Conservation (phyloP, 257 asterid genomes). For the Nicotiana otophora region DNA sequence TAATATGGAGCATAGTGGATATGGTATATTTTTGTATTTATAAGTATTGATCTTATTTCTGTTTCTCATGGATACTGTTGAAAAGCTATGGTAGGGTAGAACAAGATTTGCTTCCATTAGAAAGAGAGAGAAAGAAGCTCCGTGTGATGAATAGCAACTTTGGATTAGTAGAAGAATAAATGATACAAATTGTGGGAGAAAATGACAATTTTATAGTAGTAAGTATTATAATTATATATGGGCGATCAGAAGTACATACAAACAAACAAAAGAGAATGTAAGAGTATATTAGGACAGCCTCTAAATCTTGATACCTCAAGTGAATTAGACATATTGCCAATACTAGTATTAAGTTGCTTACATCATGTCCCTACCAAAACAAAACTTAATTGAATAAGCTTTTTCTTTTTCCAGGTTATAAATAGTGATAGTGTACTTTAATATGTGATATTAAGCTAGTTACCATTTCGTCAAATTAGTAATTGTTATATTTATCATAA, state of each 20-base stretch:
- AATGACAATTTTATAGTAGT: neutral
- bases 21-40: neutral
- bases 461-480: too few species aligned
- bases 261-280: slow-evolving; percentile 14
- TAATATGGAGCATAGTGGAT: too few species aligned
- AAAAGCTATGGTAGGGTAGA: slow-evolving; percentile 12
- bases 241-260: neutral
- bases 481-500: too few species aligned
- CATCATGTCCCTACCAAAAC: neutral
- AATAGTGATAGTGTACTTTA: too few species aligned
- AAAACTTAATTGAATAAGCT: too few species aligned
- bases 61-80: slow-evolving; percentile 14
- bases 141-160: neutral
- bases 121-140: neutral
- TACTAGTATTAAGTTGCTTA: neutral
- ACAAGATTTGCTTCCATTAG: slow-evolving; percentile 35
- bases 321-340: slow-evolving; percentile 7
- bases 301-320: neutral
- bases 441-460: too few species aligned
- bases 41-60: neutral
- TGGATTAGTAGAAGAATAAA: neutral
- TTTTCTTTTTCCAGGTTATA: neutral
- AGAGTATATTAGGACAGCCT: slow-evolving; percentile 18
- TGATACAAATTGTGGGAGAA: neutral
- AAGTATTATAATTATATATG: neutral